Evolutionary conservation across 495 filamentous ascomycete species (phyloP), one percentile per base, ranked within the genome.

Genomic region (Aspergillus heteromorphus): DNA sequence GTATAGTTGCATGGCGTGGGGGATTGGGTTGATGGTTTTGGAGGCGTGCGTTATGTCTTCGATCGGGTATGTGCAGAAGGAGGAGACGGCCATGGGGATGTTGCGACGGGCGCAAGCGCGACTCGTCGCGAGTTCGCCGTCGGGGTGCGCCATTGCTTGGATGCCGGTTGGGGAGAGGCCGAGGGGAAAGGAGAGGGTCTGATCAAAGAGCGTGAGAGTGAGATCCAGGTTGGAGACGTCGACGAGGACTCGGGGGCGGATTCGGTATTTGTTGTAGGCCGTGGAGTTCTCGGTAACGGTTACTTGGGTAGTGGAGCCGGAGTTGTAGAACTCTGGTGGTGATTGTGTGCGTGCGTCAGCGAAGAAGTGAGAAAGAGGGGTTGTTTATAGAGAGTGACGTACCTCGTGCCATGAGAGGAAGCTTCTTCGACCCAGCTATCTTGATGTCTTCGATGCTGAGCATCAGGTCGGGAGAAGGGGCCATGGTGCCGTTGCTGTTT

Each of bases 101-200:
- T 87, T 83, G 66, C 92, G 88, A 58, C 84, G 87, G 58, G 76
- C 75, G 0, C 89, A 87, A 11, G 87, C 88, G 47, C 81, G 73
- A 2, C 88, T 91, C 2, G 92, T 79, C 7, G 89, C 74, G 0
- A 90, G 82, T 64, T 95, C 90, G 58, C 89, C 89, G 63, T 91
- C 87, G 0, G 81, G 81, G 63, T 91, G 78, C 19, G 89, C 89
- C 0, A 93, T 79, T 68, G 88, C 91, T 45, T 90, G 88, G 16
- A 91, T 77, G 0, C 88, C 89, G 41, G 88, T 91, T 10, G 90
- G 89, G 1, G 89, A 89, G 10, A 93, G 83, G 60, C 92, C 92
- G 67, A 92, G 88, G n/a, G 89, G 89, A 34, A 88, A 82, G 57
- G 80, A 74, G 1, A 62, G 45, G 16, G 53, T 57, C 10, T 40